A percentile compares a stretch with the other conserved stretches of the same genome.
phyloP scores from a whole-genome alignment of 2,329 filamentous ascomycete species.

The Myrmaecium sp. region DNA sequence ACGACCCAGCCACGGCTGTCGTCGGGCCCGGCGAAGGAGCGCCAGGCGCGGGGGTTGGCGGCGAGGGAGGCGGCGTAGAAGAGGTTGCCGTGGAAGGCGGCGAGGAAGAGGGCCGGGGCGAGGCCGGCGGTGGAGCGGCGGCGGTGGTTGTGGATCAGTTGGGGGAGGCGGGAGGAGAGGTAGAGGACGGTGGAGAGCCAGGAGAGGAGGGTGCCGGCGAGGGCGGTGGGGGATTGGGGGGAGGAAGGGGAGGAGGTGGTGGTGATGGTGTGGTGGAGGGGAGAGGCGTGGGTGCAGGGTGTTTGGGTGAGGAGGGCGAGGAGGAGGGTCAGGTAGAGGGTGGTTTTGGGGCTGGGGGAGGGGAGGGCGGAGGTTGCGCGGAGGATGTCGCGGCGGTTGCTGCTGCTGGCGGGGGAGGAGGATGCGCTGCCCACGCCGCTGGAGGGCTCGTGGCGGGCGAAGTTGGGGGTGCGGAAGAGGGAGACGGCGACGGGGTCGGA shows the following conservation, averaged over 20 bases:
- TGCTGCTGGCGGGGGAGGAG: constrained; percentile 12
- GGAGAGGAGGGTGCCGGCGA: constrained; percentile 21
- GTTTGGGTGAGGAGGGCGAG: constrained; percentile 24
- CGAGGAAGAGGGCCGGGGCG: constrained; percentile 44
- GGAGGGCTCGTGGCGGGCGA: constrained; percentile 1
- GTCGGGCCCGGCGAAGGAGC: constrained; percentile 33
- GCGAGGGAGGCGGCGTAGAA: constrained; percentile 48
- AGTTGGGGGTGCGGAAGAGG: constrained; percentile 4
- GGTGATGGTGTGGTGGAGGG: constrained; percentile 7
- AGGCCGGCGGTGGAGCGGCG: constrained; percentile 48
- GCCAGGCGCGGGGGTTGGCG: constrained; percentile 48
- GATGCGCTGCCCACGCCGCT: too few relatives aligned
- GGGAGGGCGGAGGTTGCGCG: constrained; percentile 25
- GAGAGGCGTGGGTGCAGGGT: constrained; percentile 10
- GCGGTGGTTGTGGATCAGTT: constrained; percentile 47
- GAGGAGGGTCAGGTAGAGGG: constrained; percentile 29
- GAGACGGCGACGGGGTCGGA: constrained; percentile 18
- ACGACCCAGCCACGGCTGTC: constrained; percentile 45
- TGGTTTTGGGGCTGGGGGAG: constrained; percentile 28
- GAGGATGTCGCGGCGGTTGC: constrained; percentile 16
- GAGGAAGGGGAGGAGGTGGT: constrained; percentile 7
- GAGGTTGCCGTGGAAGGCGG: constrained; percentile 50
- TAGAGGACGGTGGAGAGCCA: constrained; percentile 22
- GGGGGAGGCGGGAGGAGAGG: constrained; percentile 28
- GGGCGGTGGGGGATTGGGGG: constrained; percentile 9